Base-by-base conservation (phyloP, 1,284 basidiomycete species). In the Pseudozyma tsukubaensis region DNA sequence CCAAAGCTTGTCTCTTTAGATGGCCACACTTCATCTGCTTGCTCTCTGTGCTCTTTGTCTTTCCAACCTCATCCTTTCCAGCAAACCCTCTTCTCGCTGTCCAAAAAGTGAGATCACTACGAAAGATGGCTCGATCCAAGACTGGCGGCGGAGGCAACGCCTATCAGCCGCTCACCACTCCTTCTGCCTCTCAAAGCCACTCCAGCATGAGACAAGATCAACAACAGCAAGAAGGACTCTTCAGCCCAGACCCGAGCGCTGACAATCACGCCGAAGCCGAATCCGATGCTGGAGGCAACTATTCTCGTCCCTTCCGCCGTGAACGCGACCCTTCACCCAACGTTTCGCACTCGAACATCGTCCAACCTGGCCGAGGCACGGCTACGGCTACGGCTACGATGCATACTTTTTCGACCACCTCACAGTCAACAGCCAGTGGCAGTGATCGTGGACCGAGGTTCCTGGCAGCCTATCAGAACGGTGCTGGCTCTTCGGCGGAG, bases 271-370 rank as follows among this genome's bases (percentile, higher is more conserved):
- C 42, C 9, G 60, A 63, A 6, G 6, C 37, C 13, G 60, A 63
- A 6, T 2, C 37, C 13, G 48, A 50, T 11, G 52, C 43, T 13
- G 51, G 16, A 34, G 57, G 53, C 40, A 29, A 29, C 24, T 63
- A 57, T 36, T 63, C 60, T 19, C 49, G 60, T 36, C 49, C 60
- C 12, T 63, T 63, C 49, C 53, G 54, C 29, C 34, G 43, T 29
- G 24, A 29, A 6, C 24, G 37, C 21, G 51, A 58, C 10, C 55
- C 61, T 24, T 52, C 61, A 11, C 55, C 61, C 36, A 52, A 49
- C 21, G 55, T 64, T 8, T 49, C 43, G 4, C 50, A 58, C 36
- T 64, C 54, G 44, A 58, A 64, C 55, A 64, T 64, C 24, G 61
- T 64, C 6, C 61, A 59, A 13, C 63, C 56, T 13, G 63, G 56